These are phyloP conservation scores for Zopfia rhizophila DNA, from an alignment of 2,329 filamentous ascomycete genomes.

Conservation along the genomic window DNA sequence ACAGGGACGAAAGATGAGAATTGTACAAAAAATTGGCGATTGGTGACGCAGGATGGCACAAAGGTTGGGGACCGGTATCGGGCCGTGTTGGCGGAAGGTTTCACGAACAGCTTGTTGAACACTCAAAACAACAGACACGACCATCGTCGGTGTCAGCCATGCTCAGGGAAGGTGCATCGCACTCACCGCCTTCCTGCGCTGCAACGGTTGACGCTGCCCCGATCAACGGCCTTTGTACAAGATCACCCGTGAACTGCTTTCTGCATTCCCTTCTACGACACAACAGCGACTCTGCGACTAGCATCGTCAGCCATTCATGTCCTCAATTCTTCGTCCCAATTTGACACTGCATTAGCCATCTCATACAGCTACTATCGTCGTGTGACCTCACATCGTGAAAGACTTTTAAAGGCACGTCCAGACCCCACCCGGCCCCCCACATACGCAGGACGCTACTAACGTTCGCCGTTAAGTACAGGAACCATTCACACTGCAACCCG, in stretches of 20 bases:
- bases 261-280: too few species aligned
- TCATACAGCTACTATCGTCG: conserved; percentile 5
- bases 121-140: too few species aligned
- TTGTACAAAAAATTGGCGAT: too few species aligned
- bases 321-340: conserved; percentile 1
- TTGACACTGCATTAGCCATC: conserved; percentile 5
- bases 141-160: conserved; percentile 3
- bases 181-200: conserved; percentile 21
- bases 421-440: conserved; percentile 4
- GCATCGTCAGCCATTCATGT: conserved; percentile 1
- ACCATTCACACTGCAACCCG: conserved; percentile 10
- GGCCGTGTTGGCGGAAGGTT: too few species aligned
- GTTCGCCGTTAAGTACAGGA: conserved; percentile 1
- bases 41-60: too few species aligned
- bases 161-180: conserved; percentile 1
- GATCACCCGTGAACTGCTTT: too few species aligned
- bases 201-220: conserved; percentile 11
- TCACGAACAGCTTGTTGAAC: too few species aligned
- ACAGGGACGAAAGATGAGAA: too few species aligned
- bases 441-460: neutral
- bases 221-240: too few species aligned
- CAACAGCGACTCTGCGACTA: conserved; percentile 1
- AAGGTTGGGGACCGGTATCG: too few species aligned
- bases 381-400: conserved; percentile 15
- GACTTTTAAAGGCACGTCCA: conserved; percentile 1